These are phyloP conservation scores for Diaporthe caulivora DNA, from an alignment of 2,329 filamentous ascomycete species.

Conservation along the genomic window DNA sequence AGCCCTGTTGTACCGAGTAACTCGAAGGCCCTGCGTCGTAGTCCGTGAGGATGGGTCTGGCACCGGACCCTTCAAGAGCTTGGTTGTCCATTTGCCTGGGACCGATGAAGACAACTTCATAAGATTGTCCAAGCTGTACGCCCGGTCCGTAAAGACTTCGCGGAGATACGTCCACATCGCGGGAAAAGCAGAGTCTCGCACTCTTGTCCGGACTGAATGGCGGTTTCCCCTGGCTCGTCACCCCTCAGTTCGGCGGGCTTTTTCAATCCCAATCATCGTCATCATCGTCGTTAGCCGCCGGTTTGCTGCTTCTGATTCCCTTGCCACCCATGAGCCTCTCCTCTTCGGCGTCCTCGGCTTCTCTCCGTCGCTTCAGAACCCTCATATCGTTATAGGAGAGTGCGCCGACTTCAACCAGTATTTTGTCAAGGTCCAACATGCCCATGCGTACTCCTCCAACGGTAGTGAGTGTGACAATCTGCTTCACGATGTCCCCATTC, in stretches of 20 bases:
- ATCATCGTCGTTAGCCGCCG: slow-evolving; percentile 59
- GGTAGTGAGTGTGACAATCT: slow-evolving; percentile 89
- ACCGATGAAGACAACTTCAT: no score
- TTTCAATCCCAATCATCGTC: slow-evolving; percentile 74
- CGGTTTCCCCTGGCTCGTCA: no score
- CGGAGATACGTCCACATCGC: no score
- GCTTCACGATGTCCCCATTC: slow-evolving; percentile 91
- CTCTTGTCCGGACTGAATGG: no score
- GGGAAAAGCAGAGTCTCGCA: no score
- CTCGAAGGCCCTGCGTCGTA: neutral
- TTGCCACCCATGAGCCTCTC: slow-evolving; percentile 62
- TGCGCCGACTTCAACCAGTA: slow-evolving; percentile 86
- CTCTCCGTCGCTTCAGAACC: slow-evolving; percentile 72
- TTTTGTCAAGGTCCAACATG: slow-evolving; percentile 81
- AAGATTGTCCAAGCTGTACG: neutral
- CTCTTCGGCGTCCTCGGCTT: slow-evolving; percentile 72
- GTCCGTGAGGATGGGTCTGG: neutral
- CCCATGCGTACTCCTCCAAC: slow-evolving; percentile 79
- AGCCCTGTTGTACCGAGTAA: neutral
- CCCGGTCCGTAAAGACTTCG: neutral
- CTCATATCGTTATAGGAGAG: slow-evolving; percentile 83
- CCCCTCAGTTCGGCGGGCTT: neutral
- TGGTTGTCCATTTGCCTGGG: neutral
- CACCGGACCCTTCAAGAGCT: neutral
- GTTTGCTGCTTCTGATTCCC: slow-evolving; percentile 59